A percentile compares a stretch with the other conserved stretches of the same genome.
phyloP scores from a whole-genome alignment of 2,329 filamentous ascomycete genomes.

The Ophiobolus disseminans region DNA sequence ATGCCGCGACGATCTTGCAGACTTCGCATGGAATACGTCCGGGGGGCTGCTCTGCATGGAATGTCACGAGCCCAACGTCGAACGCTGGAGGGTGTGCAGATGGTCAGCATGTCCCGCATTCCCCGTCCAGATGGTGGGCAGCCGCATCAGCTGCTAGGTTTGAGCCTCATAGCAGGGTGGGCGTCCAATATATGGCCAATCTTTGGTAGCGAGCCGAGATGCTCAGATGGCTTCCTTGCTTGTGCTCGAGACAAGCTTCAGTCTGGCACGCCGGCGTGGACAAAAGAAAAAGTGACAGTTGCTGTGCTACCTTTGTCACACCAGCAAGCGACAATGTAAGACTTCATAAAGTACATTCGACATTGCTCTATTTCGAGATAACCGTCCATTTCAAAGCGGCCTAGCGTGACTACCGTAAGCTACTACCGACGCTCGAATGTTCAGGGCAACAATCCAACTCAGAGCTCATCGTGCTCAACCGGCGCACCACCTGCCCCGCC shows the following conservation, averaged over 20 bases:
- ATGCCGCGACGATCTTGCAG: slow-evolving; percentile 32
- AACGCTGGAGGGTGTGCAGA: slow-evolving; percentile 16
- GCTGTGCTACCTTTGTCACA: slow-evolving; percentile 5
- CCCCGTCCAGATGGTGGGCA: slow-evolving; percentile 11
- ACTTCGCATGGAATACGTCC: slow-evolving; percentile 3
- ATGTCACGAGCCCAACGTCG: slow-evolving; percentile 31
- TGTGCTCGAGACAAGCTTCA: slow-evolving; percentile 6
- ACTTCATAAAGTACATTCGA: too few species aligned
- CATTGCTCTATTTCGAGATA: too few species aligned
- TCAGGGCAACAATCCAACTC: too few species aligned
- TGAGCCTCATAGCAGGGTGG: slow-evolving; percentile 3
- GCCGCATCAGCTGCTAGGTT: slow-evolving; percentile 1
- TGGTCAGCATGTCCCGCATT: neutral
- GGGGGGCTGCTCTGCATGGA: slow-evolving; percentile 27
- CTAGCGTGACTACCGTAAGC: too few species aligned
- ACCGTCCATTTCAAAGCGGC: too few species aligned
- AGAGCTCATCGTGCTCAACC: slow-evolving; percentile 59
- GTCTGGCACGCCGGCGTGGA: slow-evolving; percentile 1
- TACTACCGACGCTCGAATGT: too few species aligned
- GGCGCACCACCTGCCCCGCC: slow-evolving; percentile 73
- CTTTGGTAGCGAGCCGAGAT: neutral
- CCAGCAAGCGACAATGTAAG: too few species aligned
- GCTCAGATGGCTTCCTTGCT: neutral
- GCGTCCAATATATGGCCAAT: neutral
- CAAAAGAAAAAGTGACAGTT: slow-evolving; percentile 4